Percentiles rank a stretch among this genome's conserved stretches.
These are phyloP conservation scores for Quercus berberidifolia DNA, from an alignment of 306 rosid species.

Conservation along the genomic window DNA sequence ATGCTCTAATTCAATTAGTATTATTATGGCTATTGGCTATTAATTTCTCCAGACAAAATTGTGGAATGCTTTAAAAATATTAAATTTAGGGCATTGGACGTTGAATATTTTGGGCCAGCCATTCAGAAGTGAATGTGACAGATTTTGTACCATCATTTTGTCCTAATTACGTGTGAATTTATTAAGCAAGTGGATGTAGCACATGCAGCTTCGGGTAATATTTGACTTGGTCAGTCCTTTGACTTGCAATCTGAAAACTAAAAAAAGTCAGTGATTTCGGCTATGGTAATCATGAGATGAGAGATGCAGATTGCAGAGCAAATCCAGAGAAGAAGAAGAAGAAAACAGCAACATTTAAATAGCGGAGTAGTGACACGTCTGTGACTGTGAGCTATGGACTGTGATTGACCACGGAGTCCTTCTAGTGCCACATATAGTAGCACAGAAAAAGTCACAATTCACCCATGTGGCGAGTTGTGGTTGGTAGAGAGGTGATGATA, in stretches of 20 bases:
- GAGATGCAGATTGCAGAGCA: too few relatives aligned
- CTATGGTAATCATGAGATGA: neutral
- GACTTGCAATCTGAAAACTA: neutral
- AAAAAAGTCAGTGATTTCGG: constrained; percentile 28
- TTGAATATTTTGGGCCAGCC: too few relatives aligned
- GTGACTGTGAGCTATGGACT: neutral
- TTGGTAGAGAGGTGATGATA: too few relatives aligned
- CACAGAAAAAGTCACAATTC: too few relatives aligned
- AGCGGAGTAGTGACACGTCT: neutral
- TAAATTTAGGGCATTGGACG: too few relatives aligned
- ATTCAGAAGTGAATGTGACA: neutral
- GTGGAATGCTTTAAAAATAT: too few relatives aligned
- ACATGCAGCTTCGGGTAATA: neutral
- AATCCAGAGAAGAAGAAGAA: neutral
- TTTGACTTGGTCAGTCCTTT: neutral
- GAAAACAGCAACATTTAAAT: neutral
- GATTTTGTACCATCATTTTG: neutral
- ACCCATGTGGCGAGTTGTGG: too few relatives aligned
- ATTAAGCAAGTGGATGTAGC: neutral
- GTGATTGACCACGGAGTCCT: neutral
- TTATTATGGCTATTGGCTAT: too few relatives aligned
- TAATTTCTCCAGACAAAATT: too few relatives aligned
- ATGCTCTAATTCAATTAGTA: too few relatives aligned
- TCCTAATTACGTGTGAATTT: neutral
- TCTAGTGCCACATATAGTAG: too few relatives aligned